Evolutionary conservation across 2,329 filamentous ascomycete species (phyloP).

Genomic region (Colletotrichum shisoi): DNA sequence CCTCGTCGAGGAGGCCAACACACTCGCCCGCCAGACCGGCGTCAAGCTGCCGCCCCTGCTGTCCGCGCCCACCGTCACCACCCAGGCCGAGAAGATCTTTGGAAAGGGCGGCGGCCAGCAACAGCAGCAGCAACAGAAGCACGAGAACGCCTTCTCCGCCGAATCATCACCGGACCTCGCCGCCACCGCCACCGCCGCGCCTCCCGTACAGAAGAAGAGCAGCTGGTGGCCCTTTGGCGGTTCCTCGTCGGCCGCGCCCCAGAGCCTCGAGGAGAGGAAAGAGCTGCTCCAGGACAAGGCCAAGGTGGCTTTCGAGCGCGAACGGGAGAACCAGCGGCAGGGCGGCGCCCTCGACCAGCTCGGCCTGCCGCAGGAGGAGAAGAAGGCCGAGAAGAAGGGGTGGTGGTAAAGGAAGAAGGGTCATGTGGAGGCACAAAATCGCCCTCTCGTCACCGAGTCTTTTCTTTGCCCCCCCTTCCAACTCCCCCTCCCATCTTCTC

Average conservation of each 20-base stretch:
- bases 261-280: slow-evolving; percentile 46
- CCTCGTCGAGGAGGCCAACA: slow-evolving; percentile 66
- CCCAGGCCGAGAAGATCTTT: slow-evolving; percentile 37
- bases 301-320: slow-evolving; percentile 56
- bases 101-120: slow-evolving; percentile 17
- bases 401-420: slow-evolving; percentile 48
- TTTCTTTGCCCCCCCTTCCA: not conserved
- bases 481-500: not conserved
- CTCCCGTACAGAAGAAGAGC: slow-evolving; percentile 29
- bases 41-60: slow-evolving; percentile 62
- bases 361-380: slow-evolving; percentile 48
- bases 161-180: slow-evolving; percentile 40
- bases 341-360: slow-evolving; percentile 62
- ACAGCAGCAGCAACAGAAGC: slow-evolving; percentile 48
- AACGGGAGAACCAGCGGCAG: slow-evolving; percentile 59
- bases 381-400: slow-evolving; percentile 55
- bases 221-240: slow-evolving; percentile 51
- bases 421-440: too few relatives aligned
- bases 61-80: slow-evolving; percentile 49
- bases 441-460: too few relatives aligned
- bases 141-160: slow-evolving; percentile 42
- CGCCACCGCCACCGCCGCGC: slow-evolving; percentile 9
- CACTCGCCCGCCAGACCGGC: slow-evolving; percentile 55
- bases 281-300: slow-evolving; percentile 51
- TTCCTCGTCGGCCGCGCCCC: slow-evolving; percentile 46